Conservation (phyloP, 2,329 filamentous ascomycete species). For the Phoma sp. region DNA sequence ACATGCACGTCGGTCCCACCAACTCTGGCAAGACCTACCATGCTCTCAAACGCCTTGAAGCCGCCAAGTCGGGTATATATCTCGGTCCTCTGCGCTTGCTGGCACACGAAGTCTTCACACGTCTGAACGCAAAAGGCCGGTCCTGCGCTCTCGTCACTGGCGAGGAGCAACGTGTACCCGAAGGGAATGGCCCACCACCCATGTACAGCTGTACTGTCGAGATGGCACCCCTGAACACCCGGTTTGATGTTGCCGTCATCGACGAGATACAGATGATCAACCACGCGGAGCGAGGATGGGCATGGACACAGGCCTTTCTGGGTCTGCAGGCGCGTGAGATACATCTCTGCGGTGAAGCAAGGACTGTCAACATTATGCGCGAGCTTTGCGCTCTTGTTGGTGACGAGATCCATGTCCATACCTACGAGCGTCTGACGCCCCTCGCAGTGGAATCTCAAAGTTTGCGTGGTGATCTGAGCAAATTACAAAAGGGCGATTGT, state of each 20-base stretch:
- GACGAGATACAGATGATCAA: slow-evolving; percentile 99
- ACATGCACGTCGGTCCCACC: slow-evolving; percentile 93
- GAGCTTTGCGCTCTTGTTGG: slow-evolving; percentile 79
- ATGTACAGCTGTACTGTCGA: slow-evolving; percentile 93
- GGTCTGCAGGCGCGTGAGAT: slow-evolving; percentile 87
- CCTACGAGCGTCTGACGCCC: slow-evolving; percentile 82
- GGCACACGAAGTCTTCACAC: slow-evolving; percentile 93
- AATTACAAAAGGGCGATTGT: slow-evolving; percentile 86
- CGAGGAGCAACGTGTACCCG: slow-evolving; percentile 79
- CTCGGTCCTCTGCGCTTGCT: slow-evolving; percentile 87
- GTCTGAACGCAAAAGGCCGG: slow-evolving; percentile 78
- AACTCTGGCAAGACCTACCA: slow-evolving; percentile 99
- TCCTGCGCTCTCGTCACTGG: slow-evolving; percentile 84
- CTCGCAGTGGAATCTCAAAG: slow-evolving; percentile 70
- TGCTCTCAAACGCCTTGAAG: slow-evolving; percentile 83
- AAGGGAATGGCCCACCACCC: slow-evolving; percentile 49
- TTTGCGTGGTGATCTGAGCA: slow-evolving; percentile 68
- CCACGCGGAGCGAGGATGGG: slow-evolving; percentile 80
- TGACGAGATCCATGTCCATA: slow-evolving; percentile 80
- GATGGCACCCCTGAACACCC: slow-evolving; percentile 71
- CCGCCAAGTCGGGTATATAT: slow-evolving; percentile 79
- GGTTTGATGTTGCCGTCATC: slow-evolving; percentile 88
- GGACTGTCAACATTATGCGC: slow-evolving; percentile 78
- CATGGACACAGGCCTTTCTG: slow-evolving; percentile 90
- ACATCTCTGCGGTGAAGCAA: slow-evolving; percentile 89